Conservation (phyloP, 768 basidiomycete species). For the Astraeus odoratus region DNA sequence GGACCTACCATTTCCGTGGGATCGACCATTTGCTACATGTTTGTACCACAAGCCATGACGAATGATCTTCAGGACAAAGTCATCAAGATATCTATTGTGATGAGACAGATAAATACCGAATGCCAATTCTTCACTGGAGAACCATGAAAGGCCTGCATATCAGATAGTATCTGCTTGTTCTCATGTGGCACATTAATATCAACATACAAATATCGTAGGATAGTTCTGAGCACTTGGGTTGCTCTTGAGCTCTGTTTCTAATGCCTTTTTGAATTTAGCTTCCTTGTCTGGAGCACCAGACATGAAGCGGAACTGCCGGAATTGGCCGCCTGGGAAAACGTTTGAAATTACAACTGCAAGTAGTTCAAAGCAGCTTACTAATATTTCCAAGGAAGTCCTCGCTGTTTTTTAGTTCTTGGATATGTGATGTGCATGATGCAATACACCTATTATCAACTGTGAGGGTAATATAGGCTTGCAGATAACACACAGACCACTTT, state of each 20-base stretch:
- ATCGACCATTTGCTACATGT: slow-evolving; percentile 47
- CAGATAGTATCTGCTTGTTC: neutral
- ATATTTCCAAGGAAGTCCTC: slow-evolving; percentile 51
- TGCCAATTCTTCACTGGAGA: slow-evolving; percentile 64
- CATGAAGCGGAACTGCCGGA: slow-evolving; percentile 63
- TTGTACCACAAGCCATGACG: slow-evolving; percentile 67
- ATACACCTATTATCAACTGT: slow-evolving; percentile 44
- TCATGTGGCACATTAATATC: neutral
- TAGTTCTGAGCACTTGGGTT: slow-evolving; percentile 38
- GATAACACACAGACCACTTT: slow-evolving; percentile 40
- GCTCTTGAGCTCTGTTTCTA: slow-evolving; percentile 31
- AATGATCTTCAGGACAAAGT: slow-evolving; percentile 44
- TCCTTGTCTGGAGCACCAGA: slow-evolving; percentile 70
- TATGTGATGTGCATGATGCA: slow-evolving; percentile 64
- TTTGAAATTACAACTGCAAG: neutral
- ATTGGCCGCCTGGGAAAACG: slow-evolving; percentile 31
- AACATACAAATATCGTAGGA: slow-evolving; percentile 7
- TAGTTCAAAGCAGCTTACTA: slow-evolving; percentile 25
- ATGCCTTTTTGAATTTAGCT: slow-evolving; percentile 48
- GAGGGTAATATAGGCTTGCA: neutral
- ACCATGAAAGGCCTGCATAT: slow-evolving; percentile 59
- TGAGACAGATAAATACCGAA: slow-evolving; percentile 34
- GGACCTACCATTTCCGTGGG: slow-evolving; percentile 51
- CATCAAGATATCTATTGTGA: neutral
- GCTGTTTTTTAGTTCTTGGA: slow-evolving; percentile 50